A percentile compares a stretch with the other conserved stretches of the same genome.
Evolutionary conservation across 495 filamentous ascomycete genomes (phyloP).

Genomic region (Articulospora tetracladia): DNA sequence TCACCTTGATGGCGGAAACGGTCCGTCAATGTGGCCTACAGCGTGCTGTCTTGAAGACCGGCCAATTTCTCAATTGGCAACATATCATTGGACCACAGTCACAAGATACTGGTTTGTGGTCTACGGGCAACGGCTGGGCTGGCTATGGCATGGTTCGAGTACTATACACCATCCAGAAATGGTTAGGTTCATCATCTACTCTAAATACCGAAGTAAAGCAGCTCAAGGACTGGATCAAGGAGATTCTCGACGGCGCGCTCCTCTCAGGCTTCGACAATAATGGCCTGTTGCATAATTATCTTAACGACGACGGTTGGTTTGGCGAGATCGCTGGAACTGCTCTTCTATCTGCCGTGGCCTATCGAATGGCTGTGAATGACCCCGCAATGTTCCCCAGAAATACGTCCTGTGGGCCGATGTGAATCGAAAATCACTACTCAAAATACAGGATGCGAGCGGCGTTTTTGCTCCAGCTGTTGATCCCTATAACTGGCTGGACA

Average conservation of each 20-base stretch:
- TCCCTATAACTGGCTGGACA: conserved; percentile 41
- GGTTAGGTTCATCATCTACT: conserved; percentile 21
- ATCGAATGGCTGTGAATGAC: conserved; percentile 40
- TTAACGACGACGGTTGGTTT: conserved; percentile 45
- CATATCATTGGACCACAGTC: conserved; percentile 44
- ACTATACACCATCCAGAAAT: conserved; percentile 40
- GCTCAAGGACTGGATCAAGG: conserved; percentile 35
- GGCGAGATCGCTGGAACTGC: conserved; percentile 48
- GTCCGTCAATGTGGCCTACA: conserved; percentile 41
- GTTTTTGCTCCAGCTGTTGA: conserved; percentile 43
- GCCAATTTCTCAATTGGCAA: conserved; percentile 33
- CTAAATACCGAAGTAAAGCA: conserved; percentile 28
- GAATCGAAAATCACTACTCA: conserved; percentile 34
- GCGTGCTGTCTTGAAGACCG: conserved; percentile 35
- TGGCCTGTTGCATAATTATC: conserved; percentile 45
- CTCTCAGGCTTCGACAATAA: conserved; percentile 34
- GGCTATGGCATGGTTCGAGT: conserved; percentile 46
- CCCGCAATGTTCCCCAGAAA: conserved; percentile 32
- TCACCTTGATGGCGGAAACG: conserved; percentile 31
- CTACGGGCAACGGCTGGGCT: conserved; percentile 50
- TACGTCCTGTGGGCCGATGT: conserved; percentile 42
- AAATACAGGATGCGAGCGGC: conserved; percentile 29
- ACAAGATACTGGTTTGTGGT: conserved; percentile 43
- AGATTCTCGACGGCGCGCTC: conserved; percentile 43
- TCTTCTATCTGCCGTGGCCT: conserved; percentile 39